Evolutionary conservation across 2,329 filamentous ascomycete species (phyloP).

Genomic region (Fusarium denticulatum): DNA sequence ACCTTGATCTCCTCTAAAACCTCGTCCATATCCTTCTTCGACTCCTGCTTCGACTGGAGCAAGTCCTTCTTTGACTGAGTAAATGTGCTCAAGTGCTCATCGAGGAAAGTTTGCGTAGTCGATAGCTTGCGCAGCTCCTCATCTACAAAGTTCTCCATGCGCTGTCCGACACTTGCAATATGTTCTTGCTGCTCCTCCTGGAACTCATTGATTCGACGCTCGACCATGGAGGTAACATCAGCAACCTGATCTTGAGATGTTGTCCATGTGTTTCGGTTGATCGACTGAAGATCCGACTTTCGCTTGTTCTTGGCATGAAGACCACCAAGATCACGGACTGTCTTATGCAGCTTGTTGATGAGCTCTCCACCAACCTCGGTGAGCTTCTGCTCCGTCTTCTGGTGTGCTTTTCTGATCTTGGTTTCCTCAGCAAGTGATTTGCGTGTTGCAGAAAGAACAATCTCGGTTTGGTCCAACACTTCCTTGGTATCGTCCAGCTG

Average conservation of each 20-base stretch:
- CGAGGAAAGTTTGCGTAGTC: conserved; percentile 74
- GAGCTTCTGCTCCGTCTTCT: conserved; percentile 84
- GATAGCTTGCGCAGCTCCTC: conserved; percentile 78
- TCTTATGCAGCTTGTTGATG: conserved; percentile 79
- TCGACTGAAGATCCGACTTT: conserved; percentile 81
- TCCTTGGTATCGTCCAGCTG: conserved; percentile 82
- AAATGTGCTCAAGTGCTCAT: conserved; percentile 75
- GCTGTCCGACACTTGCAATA: conserved; percentile 71
- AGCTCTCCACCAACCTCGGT: conserved; percentile 78
- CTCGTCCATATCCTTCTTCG: conserved; percentile 88
- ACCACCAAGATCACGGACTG: conserved; percentile 81
- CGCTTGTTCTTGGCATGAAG: conserved; percentile 88
- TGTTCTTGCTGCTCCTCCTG: conserved; percentile 77
- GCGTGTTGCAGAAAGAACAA: conserved; percentile 80
- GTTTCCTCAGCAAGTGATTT: conserved; percentile 83
- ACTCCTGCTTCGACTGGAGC: conserved; percentile 71
- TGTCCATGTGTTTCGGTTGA: conserved; percentile 83
- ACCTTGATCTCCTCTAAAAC: conserved; percentile 91
- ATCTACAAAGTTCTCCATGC: conserved; percentile 81
- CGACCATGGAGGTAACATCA: conserved; percentile 80
- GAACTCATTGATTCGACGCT: conserved; percentile 78
- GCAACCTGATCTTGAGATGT: conserved; percentile 79
- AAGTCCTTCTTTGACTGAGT: conserved; percentile 74
- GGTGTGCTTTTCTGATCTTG: conserved; percentile 81
- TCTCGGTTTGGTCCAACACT: conserved; percentile 87